These are phyloP conservation scores for Zopfia rhizophila DNA, from an alignment of 2,329 filamentous ascomycete genomes.

Conservation along the genomic window DNA sequence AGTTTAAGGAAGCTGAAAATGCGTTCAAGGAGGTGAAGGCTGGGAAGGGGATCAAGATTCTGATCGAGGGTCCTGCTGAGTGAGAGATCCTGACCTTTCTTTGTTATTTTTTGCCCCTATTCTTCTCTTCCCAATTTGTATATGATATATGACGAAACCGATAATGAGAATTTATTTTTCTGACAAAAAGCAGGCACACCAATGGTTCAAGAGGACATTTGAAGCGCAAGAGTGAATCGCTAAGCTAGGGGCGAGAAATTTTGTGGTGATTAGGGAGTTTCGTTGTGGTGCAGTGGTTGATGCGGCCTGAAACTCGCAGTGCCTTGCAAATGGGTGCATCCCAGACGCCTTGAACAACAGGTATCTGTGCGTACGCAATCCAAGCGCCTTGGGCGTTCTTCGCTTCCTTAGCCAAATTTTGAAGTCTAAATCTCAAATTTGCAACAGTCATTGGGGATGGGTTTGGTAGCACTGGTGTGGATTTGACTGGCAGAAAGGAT, in stretches of 20 bases:
- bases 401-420: no score
- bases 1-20: conserved; percentile 83
- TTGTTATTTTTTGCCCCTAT: not conserved
- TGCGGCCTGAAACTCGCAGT: conserved; percentile 13
- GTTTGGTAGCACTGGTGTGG: no score
- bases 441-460: no score
- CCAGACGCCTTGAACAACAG: no score
- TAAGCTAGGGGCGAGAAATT: not conserved
- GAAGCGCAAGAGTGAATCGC: conserved; percentile 21
- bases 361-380: no score
- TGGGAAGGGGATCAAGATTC: conserved; percentile 78
- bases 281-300: conserved; percentile 4
- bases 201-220: conserved; percentile 12
- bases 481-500: no score
- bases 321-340: no score
- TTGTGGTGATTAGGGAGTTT: not conserved
- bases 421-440: no score
- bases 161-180: no score
- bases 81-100: conserved; percentile 5
- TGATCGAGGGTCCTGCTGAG: conserved; percentile 58
- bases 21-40: conserved; percentile 88
- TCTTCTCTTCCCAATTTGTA: conserved; percentile 1
- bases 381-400: no score
- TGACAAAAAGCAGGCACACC: no score
- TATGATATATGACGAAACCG: not conserved